These are phyloP conservation scores for Suillus fuscotomentosus DNA, from an alignment of 768 basidiomycete genomes.

Conservation along the genomic window DNA sequence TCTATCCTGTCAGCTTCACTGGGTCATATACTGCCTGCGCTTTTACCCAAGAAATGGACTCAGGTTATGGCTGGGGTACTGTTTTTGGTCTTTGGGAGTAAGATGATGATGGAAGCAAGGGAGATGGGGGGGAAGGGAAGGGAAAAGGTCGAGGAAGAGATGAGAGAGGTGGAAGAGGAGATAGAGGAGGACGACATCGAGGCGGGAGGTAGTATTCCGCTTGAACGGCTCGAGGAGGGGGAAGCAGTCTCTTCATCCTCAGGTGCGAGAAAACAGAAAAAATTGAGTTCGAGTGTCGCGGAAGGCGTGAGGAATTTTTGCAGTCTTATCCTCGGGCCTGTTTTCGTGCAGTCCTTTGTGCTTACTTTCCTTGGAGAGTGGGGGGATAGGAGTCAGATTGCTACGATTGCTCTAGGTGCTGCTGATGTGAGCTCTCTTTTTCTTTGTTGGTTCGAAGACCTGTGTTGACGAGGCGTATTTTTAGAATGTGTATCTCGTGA, in stretches of 20 bases:
- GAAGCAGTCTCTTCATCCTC: constrained; percentile 21
- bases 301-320: constrained; percentile 83
- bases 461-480: not conserved
- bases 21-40: constrained; percentile 83
- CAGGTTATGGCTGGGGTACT: constrained; percentile 74
- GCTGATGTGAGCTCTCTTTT: constrained; percentile 19
- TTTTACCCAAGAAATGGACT: constrained; percentile 72
- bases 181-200: constrained; percentile 77
- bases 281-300: constrained; percentile 15
- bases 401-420: constrained; percentile 77
- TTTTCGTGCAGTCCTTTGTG: constrained; percentile 89
- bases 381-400: constrained; percentile 64
- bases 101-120: constrained; percentile 85
- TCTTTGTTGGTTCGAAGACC: not conserved
- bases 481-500: constrained; percentile 92
- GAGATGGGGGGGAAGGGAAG: constrained; percentile 69
- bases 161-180: constrained; percentile 95
- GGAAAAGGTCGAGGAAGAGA: constrained; percentile 88
- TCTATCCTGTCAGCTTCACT: constrained; percentile 91
- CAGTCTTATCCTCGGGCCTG: constrained; percentile 77
- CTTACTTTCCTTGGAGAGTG: constrained; percentile 99
- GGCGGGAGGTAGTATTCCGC: constrained; percentile 53
- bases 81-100: constrained; percentile 87
- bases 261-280: not conserved
- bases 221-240: constrained; percentile 80